Evolutionary conservation across 176 grass and related monocot species (phyloP), one percentile per base, ranked within the genome.

Genomic region (Typha latifolia): DNA sequence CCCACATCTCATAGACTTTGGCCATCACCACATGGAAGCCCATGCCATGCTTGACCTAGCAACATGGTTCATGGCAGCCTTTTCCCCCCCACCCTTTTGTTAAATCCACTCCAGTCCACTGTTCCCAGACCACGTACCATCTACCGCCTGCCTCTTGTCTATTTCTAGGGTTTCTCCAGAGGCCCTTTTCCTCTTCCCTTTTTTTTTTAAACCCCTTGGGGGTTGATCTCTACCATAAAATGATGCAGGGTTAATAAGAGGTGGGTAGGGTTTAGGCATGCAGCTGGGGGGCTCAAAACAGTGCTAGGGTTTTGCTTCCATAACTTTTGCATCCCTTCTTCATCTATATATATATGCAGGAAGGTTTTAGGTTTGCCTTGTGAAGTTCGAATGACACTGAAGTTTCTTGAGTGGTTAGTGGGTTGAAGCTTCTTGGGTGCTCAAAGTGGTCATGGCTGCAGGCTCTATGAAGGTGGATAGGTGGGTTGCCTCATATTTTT

Each of bases 401-500:
- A 29, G 27, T 29, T 29, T 29, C 27, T 29, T 29, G 27, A 29
- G 27, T 29, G 27, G 27, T 29, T 29, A 29, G 27, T 29, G 27
- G 27, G 2, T 43, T 43, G 37, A 11, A 10, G 5, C 37, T 43
- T 43, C 37, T 43, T 43, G 37, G 37, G 37, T 43, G 37, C 10
- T 43, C 37, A 43, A 43, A 8, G 37, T 43, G 37, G 5, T 43
- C 37, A 43, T 10, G 37, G 37, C 27, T 43, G 14, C 21, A 32
- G 24, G 11, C 24, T n/a, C 10, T 14, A n/a, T 5, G 3, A 20
- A 56, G 51, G 2, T 4, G 24, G 34, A 31, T 55, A 55, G 50
- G 21, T 57, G 69, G 55, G 32, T 72, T 72, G 69, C 53, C 52
- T 72, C 55, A 62, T 48, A 49, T 62, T 72, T 72, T 72, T 72